phyloP scores from a whole-genome alignment of 192 early-diverging fungal species.

The Coemansia sp. region DNA sequence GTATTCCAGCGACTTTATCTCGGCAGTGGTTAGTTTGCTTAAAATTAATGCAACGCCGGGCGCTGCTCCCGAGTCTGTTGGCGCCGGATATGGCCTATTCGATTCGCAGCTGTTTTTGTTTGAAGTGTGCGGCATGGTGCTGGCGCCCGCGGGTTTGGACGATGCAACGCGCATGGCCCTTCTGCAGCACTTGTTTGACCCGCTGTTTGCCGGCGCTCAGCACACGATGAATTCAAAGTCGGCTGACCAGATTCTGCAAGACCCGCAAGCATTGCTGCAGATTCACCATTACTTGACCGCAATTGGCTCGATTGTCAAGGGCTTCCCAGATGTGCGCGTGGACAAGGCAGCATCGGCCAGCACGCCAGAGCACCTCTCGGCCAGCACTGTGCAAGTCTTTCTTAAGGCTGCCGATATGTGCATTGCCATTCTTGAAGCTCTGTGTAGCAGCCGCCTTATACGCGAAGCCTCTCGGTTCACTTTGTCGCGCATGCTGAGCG shows the following conservation, averaged over 20 bases:
- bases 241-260: constrained; percentile 59
- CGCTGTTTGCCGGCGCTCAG: constrained; percentile 76
- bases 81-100: constrained; percentile 57
- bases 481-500: constrained; percentile 85
- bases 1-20: constrained; percentile 53
- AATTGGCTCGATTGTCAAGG: constrained; percentile 81
- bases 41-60: constrained; percentile 57
- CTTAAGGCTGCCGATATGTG: constrained; percentile 78
- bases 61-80: neutral
- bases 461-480: constrained; percentile 70
- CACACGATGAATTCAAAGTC: constrained; percentile 58
- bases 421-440: constrained; percentile 64
- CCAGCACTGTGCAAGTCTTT: constrained; percentile 60
- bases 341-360: constrained; percentile 37
- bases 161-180: constrained; percentile 66
- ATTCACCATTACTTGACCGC: constrained; percentile 81
- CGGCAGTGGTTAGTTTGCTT: constrained; percentile 61
- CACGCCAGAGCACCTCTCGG: constrained; percentile 40
- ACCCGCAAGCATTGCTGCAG: constrained; percentile 68
- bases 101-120: constrained; percentile 85
- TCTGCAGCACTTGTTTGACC: constrained; percentile 68
- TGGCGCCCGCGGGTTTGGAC: constrained; percentile 71
- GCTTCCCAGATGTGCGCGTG: constrained; percentile 58
- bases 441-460: constrained; percentile 62
- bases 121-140: constrained; percentile 89